These are phyloP conservation scores for Cenchrus purpureus DNA, from an alignment of 176 grass and related monocot genomes.

Conservation along the genomic window DNA sequence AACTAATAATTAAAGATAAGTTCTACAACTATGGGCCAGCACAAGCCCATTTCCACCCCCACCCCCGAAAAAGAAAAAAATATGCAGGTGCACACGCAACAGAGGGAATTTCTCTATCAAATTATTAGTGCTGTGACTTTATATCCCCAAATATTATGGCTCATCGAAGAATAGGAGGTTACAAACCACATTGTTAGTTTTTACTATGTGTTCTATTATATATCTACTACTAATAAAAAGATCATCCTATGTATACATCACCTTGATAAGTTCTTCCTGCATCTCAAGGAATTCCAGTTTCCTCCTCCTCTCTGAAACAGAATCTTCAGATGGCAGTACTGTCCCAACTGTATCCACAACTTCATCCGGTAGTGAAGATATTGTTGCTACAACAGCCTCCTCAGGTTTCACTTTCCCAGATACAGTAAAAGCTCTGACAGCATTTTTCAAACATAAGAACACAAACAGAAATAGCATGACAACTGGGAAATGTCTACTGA, in stretches of 20 bases:
- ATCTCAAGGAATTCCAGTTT: conserved; percentile 98
- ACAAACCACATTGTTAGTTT: neutral
- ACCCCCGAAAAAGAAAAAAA: neutral
- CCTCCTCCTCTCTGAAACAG: conserved; percentile 92
- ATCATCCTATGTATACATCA: conserved; percentile 27
- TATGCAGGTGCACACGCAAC: neutral
- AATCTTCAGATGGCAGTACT: conserved; percentile 95
- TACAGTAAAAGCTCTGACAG: conserved; percentile 86
- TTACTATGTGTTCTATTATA: conserved; percentile 23
- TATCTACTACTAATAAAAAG: conserved; percentile 23
- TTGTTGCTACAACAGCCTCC: conserved; percentile 96
- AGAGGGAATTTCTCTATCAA: conserved; percentile 16
- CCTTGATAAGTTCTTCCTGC: conserved; percentile 99
- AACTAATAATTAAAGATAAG: conserved; percentile 4
- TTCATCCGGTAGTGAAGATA: conserved; percentile 99
- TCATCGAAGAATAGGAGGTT: conserved; percentile 27
- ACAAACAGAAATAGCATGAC: conserved; percentile 27
- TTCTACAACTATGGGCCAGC: neutral
- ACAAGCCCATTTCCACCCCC: neutral
- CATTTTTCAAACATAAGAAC: conserved; percentile 37
- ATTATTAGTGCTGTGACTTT: conserved; percentile 24
- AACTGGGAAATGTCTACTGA: conserved; percentile 13
- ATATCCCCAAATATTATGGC: conserved; percentile 23
- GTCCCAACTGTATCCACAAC: conserved; percentile 98
- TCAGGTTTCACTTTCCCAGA: conserved; percentile 98